Evolutionary conservation across 192 early-diverging fungal genomes (phyloP), one percentile per base, ranked within the genome.

Genomic region (Coemansia sp.): DNA sequence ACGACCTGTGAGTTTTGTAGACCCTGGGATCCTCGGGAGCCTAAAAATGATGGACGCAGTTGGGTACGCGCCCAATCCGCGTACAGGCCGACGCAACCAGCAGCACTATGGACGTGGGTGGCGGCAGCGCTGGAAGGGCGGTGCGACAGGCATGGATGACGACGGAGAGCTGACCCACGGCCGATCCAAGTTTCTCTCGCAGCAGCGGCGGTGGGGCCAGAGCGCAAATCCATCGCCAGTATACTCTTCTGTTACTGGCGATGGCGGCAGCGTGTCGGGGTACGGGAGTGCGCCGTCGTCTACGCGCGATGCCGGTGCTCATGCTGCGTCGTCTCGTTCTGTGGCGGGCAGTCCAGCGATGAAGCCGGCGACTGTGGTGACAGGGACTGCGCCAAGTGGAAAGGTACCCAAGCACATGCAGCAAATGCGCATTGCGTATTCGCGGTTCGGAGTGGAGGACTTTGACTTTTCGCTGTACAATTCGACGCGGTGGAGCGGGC

Each of bases 381-480:
- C 30, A 12, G 44, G 32, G 16, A 38, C 23, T 48, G 22, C 28
- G 19, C 21, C 68, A 7, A 41, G 56, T 31, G 58, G 69, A 41
- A 71, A 65, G 21, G 60, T 68, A 58, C 79, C 79, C 27, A 67
- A 65, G 56, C 79, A 76, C 3, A 50, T 81, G 60, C 73, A 69
- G 38, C 65, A 38, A 16, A 73, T 81, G 73, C 73, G 67, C 8
- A 81, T 81, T 52, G 66, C 63, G 60, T 81, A 81, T 58, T 91
- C 89, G 71, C 85, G 89, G 60, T 98, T 98, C 70, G 97, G 97
- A 14, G 89, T 98, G 7, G 95, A 98, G 59, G 97, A 98, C 81
- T 98, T 97, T 83, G 97, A 99, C 71, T 99, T 99, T 85, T 95
- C 89, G 76, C 94, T 91, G 64, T 99, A 95, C 76, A 99, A 99